A percentile compares a stretch with the other conserved stretches of the same genome.
Evolutionary conservation across 768 basidiomycete genomes (phyloP).

Genomic region (Tylopilus balloui): DNA sequence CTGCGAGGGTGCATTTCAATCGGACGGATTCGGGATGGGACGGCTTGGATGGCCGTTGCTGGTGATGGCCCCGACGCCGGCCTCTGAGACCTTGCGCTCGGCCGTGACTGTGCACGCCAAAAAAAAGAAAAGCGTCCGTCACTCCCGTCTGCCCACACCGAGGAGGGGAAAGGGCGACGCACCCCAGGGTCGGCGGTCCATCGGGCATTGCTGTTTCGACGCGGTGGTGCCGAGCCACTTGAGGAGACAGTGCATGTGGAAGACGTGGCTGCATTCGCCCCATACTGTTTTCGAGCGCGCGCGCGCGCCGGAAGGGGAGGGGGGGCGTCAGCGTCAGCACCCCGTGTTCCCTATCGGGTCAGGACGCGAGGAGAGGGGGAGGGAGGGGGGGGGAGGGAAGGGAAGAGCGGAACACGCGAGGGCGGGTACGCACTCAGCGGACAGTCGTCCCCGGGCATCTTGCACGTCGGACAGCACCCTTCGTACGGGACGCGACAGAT

Average conservation of each 20-base stretch:
- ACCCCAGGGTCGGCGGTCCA: slow-evolving; percentile 96
- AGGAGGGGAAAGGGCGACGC: slow-evolving; percentile 27
- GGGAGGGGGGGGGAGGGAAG: background rate
- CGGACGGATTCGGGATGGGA: background rate
- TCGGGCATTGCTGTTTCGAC: slow-evolving; percentile 96
- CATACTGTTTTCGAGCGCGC: slow-evolving; percentile 59
- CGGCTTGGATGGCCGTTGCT: background rate
- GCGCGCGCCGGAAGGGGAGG: no score
- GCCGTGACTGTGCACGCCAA: slow-evolving; percentile 38
- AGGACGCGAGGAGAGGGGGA: background rate
- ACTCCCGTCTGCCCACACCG: background rate
- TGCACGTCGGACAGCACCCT: slow-evolving; percentile 93
- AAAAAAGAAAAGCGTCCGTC: no score
- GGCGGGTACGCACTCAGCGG: slow-evolving; percentile 72
- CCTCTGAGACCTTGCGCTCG: slow-evolving; percentile 43
- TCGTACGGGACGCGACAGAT: slow-evolving; percentile 92
- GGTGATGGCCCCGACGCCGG: background rate
- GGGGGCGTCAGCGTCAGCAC: background rate
- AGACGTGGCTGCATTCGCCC: slow-evolving; percentile 96
- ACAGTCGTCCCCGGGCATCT: slow-evolving; percentile 95
- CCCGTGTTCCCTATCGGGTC: no score
- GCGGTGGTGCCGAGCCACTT: slow-evolving; percentile 92
- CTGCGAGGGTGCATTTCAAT: background rate
- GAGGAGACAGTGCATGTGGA: slow-evolving; percentile 97
- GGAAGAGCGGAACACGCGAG: background rate